Evolutionary conservation across 2,329 filamentous ascomycete species (phyloP), one percentile per base, ranked within the genome.

Genomic region (Dothideomycetidae sp.): DNA sequence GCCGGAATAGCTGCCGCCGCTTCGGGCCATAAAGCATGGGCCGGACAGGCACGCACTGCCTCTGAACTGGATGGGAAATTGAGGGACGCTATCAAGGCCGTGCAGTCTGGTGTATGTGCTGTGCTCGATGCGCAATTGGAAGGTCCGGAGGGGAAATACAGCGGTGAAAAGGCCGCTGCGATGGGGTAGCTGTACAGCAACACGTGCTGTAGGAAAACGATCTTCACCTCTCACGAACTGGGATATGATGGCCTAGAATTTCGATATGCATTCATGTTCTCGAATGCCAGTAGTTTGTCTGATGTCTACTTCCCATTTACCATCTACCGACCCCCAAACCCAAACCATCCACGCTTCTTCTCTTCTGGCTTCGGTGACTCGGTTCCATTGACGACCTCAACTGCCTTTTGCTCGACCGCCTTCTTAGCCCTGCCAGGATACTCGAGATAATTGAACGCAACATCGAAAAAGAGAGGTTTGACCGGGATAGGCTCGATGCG

Each of bases 361-460:
- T 59, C 56, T 41, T 53, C 49, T 10, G 42, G 29, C 36, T 46
- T 36, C 41, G 35, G 13, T 12, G 35, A 19, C 15, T 49, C 45
- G 21, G 39, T 40, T 29, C 41, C 40, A 3, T 42, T 42, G 4
- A 39, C 37, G 5, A 44, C 49, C 41, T 51, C 46, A 10, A 44
- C 42, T 37, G 43, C 43, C 33, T 45, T 42, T 35, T 47, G 46
- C 42, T 50, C 47, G 15, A 43, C 46, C 4, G 43, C 46, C 38
- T 48, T 50, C 41, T 42, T 58, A 48, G 58, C 48, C 48, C 74
- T 74, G 21, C 75, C 76, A 0, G 86, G 85, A 53, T 98, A 98
- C 33, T 84, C 75, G 44, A 98, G 86, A 55, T 94, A 96, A 56
- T 96, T 96, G 81, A 84, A 98, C 7, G 90, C 90, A 5, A 93